Percentiles rank a stretch among this genome's conserved stretches.
phyloP scores from a whole-genome alignment of 1,284 basidiomycete species.

The Lentinula novae-zelandiae region DNA sequence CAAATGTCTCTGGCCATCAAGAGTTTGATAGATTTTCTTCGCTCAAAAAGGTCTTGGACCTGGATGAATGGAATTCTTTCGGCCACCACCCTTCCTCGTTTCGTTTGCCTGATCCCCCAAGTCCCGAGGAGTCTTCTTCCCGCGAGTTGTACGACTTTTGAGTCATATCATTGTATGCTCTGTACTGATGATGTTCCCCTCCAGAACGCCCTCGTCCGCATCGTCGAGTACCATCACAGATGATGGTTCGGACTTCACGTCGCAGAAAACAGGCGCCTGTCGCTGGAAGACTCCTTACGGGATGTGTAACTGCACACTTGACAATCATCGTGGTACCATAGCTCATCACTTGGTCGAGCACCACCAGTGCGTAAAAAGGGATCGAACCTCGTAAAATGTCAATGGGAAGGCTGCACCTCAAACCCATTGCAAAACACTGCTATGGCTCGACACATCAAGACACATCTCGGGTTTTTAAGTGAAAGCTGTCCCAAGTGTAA shows the following conservation, averaged over 20 bases:
- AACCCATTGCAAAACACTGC: background rate
- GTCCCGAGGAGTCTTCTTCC: background rate
- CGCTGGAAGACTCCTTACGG: background rate
- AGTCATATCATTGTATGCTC: background rate
- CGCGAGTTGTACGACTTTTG: background rate
- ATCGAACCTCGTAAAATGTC: background rate
- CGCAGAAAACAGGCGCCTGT: background rate
- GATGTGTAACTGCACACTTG: background rate
- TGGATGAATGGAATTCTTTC: background rate
- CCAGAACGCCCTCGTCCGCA: background rate
- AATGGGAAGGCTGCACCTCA: conserved; percentile 2
- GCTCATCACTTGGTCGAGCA: background rate
- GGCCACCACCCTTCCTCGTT: background rate
- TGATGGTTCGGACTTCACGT: no score
- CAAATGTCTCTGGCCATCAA: background rate
- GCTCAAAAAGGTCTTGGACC: background rate
- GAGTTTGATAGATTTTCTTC: background rate
- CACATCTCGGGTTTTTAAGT: background rate
- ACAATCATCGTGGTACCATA: background rate
- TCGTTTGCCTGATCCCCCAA: background rate
- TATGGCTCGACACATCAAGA: background rate
- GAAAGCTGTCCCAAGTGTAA: background rate
- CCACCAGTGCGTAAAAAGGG: background rate
- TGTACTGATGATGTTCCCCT: background rate
- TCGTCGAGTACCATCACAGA: background rate